A percentile compares a stretch with the other conserved stretches of the same genome.
These are phyloP conservation scores for Cyberlindnera xishuangbannaensis DNA, from an alignment of 805 yeast species.

Conservation along the genomic window DNA sequence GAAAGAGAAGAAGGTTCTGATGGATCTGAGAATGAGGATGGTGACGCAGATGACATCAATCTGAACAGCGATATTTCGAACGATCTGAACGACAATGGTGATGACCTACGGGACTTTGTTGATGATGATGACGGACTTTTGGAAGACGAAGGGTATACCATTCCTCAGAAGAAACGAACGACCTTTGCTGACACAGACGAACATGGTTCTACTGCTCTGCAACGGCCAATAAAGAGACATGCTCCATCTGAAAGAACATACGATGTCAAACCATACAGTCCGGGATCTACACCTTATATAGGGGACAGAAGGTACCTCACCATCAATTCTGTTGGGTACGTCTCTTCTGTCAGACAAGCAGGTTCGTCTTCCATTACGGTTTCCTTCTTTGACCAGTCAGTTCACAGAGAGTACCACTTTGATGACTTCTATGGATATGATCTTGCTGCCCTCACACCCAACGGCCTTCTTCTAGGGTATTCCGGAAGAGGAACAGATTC, in stretches of 20 bases:
- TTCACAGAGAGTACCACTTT: slow-evolving; percentile 78
- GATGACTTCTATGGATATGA: slow-evolving; percentile 69
- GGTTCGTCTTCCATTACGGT: slow-evolving; percentile 72
- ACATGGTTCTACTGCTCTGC: too few species aligned
- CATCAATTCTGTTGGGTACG: slow-evolving; percentile 77
- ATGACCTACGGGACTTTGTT: slow-evolving; percentile 30
- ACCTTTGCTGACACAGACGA: slow-evolving; percentile 9
- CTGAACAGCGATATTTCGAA: slow-evolving; percentile 20
- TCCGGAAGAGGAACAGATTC: slow-evolving; percentile 32
- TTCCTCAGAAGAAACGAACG: slow-evolving; percentile 20
- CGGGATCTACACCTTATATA: slow-evolving; percentile 82
- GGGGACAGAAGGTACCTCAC: slow-evolving; percentile 68
- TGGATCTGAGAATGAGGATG: slow-evolving; percentile 19
- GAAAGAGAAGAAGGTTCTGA: slow-evolving; percentile 24
- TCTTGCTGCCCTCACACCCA: slow-evolving; percentile 63
- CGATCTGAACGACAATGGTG: slow-evolving; percentile 20
- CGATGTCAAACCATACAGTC: slow-evolving; percentile 61
- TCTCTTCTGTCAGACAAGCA: slow-evolving; percentile 63
- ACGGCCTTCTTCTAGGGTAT: slow-evolving; percentile 60
- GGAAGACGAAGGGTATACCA: slow-evolving; percentile 51
- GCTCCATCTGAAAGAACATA: slow-evolving; percentile 13
- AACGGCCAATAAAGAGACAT: background rate
- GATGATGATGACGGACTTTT: slow-evolving; percentile 51
- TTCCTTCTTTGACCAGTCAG: slow-evolving; percentile 74
- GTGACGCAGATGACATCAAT: slow-evolving; percentile 25